Base-by-base conservation (phyloP, 192 early-diverging fungal species). In the Coemansia sp. region DNA sequence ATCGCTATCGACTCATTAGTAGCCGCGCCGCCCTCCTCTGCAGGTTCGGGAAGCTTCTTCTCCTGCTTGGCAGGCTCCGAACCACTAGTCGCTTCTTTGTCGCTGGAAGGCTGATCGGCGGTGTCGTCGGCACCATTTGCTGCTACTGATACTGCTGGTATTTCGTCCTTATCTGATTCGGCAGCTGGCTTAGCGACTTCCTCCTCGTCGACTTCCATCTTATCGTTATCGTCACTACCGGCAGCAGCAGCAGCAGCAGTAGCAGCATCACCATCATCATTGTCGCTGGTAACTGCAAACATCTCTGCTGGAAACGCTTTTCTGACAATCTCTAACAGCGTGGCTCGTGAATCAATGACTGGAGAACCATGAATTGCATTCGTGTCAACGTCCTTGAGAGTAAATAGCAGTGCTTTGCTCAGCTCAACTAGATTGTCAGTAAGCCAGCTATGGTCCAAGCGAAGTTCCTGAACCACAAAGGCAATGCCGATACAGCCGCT, bases 371-470 rank as follows among this genome's bases (percentile, higher is more conserved):
- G 59, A 8, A 77, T 42, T 2, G 50, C 60, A 49, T 40, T 77
- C 14, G 64, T 12, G 36, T 55, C 58, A 65, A 72, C 78, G 65
- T 96, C 96, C 75, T 99, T 98, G 10, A 99, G 84, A 15, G 98
- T 89, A 57, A 93, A 98, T 5, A 99, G 67, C 14, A 99, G 66
- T 1, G 93, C 88, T 56, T 91, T 90, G 60, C 92, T 88, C 62
- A 97, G 94, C 56, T 98, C 97, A 8, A 98, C 68, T 52, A 96
- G 87, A 64, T 94, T 93, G 28, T 90, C 89, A n/a, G 91, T 66
- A 80, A 97, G 87, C 97, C 97, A 99, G 28, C 83, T 77, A 14
- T 82, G 81, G 6, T 94, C 91, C 69, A 99, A 78, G 19, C 89
- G 83, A 28, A 99, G 81, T 57, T 92, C 80, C 0, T 88, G 84